Percentiles rank a stretch among this genome's conserved stretches.
These are phyloP conservation scores for Polytrichum commune DNA, from an alignment of 225 moss, liverwort and hornwort genomes.

Conservation along the genomic window DNA sequence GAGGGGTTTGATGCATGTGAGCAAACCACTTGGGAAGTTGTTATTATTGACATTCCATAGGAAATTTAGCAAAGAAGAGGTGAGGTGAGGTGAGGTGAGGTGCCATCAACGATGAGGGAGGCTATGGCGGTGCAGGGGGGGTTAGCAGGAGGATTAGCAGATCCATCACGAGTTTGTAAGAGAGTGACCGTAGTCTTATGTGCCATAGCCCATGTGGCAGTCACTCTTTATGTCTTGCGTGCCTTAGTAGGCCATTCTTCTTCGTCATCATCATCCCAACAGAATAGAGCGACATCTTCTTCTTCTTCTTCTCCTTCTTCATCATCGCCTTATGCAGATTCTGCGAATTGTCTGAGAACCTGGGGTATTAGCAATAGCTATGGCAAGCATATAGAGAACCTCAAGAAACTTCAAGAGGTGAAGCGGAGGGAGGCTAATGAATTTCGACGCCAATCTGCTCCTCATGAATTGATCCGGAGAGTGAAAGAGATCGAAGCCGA, in stretches of 20 bases:
- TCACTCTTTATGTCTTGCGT: conserved; percentile 27
- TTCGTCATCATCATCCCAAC: background rate
- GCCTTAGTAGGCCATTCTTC: conserved; percentile 12
- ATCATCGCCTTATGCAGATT: background rate
- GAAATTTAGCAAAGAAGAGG: no score
- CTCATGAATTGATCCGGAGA: conserved; percentile 32
- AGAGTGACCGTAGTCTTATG: conserved; percentile 31
- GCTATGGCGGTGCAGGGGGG: conserved; percentile 21
- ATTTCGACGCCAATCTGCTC: conserved; percentile 32
- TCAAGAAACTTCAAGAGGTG: conserved; percentile 13
- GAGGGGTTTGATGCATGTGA: no score
- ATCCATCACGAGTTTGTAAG: conserved; percentile 25
- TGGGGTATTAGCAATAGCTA: conserved; percentile 1
- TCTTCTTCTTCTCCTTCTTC: conserved; percentile 4
- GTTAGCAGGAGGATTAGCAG: conserved; percentile 1
- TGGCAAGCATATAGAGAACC: background rate
- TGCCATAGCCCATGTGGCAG: conserved; percentile 30
- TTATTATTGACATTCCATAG: no score
- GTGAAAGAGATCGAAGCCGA: conserved; percentile 48
- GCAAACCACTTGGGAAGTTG: no score
- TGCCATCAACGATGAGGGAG: conserved; percentile 11
- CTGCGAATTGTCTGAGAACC: conserved; percentile 8
- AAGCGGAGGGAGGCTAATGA: conserved; percentile 27
- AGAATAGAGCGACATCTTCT: background rate
- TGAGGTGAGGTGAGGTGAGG: no score